Base-by-base conservation (phyloP, 768 basidiomycete genomes). In the Panus rudis region DNA sequence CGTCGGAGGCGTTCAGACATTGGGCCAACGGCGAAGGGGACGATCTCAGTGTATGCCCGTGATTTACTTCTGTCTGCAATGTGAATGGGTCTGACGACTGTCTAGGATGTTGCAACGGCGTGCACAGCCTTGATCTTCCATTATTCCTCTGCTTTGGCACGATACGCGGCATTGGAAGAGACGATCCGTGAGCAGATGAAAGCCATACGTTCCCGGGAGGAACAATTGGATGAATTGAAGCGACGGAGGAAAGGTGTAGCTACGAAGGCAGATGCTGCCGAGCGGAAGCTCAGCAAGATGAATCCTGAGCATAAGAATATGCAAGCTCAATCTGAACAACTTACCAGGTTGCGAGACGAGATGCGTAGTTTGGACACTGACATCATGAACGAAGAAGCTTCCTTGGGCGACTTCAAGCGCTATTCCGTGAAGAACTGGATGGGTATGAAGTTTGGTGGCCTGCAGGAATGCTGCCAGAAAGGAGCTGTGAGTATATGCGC, bases 261-360 rank as follows among this genome's bases (percentile, higher is more conserved):
- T 8, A 62, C 73, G 20, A 84, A 84, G 49, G 86, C 91, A 0
- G 92, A 94, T 42, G 63, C 76, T 14, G 91, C 89, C 2, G 91
- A 94, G 52, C 86, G 74, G 68, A 94, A 93, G 59, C 73, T 97
- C 27, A 77, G 72, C 63, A 94, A 84, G 67, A 93, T 96, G 92
- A 75, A 74, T 49, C 73, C 85, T 0, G 89, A 92, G 61, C 79
- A 93, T 67, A 97, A 94, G 71, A 85, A 86, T 52, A 64, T 91
- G 26, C 63, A 66, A 2, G 52, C 67, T 42, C 92, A 94, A 61
- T 84, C 81, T 2, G 88, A 91, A 20, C 60, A 70, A 2, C 64
- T 96, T 35, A 81, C 81, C 51, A 66, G 67, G 12, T 64, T 93
- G 22, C 74, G 83, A 41, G 81, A 82, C 13, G 84, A 93, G 57